phyloP scores from a whole-genome alignment of 768 basidiomycete genomes.

The Trametes elegans region DNA sequence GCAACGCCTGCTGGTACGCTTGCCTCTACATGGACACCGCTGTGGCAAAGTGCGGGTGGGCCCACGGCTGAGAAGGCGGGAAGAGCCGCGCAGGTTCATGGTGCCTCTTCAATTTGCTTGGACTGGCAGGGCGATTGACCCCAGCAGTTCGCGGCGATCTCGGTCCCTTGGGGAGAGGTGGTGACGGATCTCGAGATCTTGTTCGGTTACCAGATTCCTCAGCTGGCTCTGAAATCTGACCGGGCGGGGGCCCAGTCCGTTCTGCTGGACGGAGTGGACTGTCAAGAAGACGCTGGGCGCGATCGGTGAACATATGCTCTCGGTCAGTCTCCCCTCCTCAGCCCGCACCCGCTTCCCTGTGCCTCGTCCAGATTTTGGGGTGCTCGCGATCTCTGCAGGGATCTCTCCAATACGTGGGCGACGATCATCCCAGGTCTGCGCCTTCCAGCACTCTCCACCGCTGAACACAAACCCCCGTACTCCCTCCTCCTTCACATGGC shows the following conservation, averaged over 20 bases:
- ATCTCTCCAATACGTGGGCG: not conserved
- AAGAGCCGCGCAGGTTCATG: not conserved
- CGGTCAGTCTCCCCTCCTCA: too few relatives aligned
- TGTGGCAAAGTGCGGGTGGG: too few relatives aligned
- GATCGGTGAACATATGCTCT: too few relatives aligned
- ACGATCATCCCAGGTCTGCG: conserved; percentile 5
- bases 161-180: not conserved
- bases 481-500: not conserved
- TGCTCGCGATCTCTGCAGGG: conserved; percentile 3
- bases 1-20: too few relatives aligned
- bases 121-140: conserved; percentile 10
- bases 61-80: too few relatives aligned
- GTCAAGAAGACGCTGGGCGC: too few relatives aligned
- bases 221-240: conserved; percentile 1
- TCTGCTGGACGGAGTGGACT: not conserved
- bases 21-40: too few relatives aligned
- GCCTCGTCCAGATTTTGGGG: conserved; percentile 2
- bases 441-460: too few relatives aligned
- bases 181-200: conserved; percentile 14
- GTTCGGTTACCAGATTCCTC: conserved; percentile 5
- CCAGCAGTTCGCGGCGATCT: conserved; percentile 18
- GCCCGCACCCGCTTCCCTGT: not conserved
- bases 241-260: not conserved
- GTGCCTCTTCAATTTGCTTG: conserved; percentile 1
- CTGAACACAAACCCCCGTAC: not conserved